These are phyloP conservation scores for Candida patagonica DNA, from an alignment of 805 yeast species.

Conservation along the genomic window DNA sequence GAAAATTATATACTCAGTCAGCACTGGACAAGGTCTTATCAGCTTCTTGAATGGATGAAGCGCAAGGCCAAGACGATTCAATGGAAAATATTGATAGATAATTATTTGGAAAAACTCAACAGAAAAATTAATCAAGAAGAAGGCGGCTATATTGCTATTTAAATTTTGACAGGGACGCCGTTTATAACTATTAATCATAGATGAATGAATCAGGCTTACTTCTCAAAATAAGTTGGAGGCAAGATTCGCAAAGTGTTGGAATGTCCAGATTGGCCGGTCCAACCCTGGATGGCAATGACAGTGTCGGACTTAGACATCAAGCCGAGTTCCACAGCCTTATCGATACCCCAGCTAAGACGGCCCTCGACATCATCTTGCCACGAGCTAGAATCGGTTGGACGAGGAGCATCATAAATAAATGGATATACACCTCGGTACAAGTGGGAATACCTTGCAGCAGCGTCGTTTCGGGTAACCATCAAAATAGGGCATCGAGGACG, in stretches of 20 bases:
- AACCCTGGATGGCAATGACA: constrained; percentile 94
- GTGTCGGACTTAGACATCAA: constrained; percentile 80
- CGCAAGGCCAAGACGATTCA: neutral
- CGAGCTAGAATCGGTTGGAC: constrained; percentile 48
- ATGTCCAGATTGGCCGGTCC: constrained; percentile 98
- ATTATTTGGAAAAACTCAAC: constrained; percentile 3
- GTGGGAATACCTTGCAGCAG: constrained; percentile 92
- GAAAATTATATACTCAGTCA: constrained; percentile 25
- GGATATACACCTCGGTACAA: constrained; percentile 98
- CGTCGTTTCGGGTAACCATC: constrained; percentile 93
- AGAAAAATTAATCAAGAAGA: neutral
- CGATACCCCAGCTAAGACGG: constrained; percentile 88
- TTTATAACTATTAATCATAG: too few species aligned
- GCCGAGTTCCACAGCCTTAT: constrained; percentile 80
- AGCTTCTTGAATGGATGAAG: constrained; percentile 17
- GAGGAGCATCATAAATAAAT: constrained; percentile 63
- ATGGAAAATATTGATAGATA: constrained; percentile 5
- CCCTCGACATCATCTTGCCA: constrained; percentile 96
- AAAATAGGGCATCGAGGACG: constrained; percentile 96
- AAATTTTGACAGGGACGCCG: neutral
- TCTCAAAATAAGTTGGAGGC: constrained; percentile 2
- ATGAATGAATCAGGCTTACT: neutral
- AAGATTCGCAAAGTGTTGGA: constrained; percentile 95
- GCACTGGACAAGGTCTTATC: constrained; percentile 1
- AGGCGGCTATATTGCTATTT: neutral